phyloP scores from a whole-genome alignment of 208 protist genomes.

The Crithidia acanthocephali region DNA sequence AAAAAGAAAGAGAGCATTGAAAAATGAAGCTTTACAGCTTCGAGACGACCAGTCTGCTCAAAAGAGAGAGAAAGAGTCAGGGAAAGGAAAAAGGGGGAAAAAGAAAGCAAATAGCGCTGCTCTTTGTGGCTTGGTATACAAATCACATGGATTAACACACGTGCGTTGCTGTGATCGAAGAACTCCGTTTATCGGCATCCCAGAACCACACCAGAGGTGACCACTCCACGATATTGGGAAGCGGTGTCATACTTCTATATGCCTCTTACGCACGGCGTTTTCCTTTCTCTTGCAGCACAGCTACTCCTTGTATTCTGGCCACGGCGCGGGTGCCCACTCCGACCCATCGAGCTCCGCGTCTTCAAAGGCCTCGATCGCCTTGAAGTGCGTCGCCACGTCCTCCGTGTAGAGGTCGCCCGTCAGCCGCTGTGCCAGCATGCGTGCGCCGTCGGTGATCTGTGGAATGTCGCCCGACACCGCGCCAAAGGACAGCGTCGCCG shows the following conservation, averaged over 20 bases:
- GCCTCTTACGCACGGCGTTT: too few relatives aligned
- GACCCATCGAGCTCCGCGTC: slow-evolving; percentile 9
- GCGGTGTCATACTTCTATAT: neutral
- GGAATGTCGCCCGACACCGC: slow-evolving; percentile 13
- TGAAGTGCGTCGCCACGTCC: slow-evolving; percentile 11
- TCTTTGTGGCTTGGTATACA: too few relatives aligned
- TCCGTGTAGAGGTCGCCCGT: slow-evolving; percentile 4
- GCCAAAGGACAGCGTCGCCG: slow-evolving; percentile 19
- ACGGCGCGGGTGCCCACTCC: slow-evolving; percentile 7
- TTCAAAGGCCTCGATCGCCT: slow-evolving; percentile 2
- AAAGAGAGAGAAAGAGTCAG: neutral
- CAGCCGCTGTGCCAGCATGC: slow-evolving; percentile 19
- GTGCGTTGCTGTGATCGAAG: too few relatives aligned
- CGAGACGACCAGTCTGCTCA: too few relatives aligned
- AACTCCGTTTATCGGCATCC: too few relatives aligned
- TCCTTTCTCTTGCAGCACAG: too few relatives aligned
- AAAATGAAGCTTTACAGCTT: neutral
- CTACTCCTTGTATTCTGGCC: slow-evolving; percentile 19
- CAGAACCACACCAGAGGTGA: too few relatives aligned
- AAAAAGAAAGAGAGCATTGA: neutral
- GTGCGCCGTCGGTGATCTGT: slow-evolving; percentile 17
- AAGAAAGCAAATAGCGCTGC: neutral
- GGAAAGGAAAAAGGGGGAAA: neutral
- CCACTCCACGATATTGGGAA: neutral
- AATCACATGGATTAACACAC: too few relatives aligned